phyloP scores from a whole-genome alignment of 2,329 filamentous ascomycete species.

The Alternaria ethzedia region DNA sequence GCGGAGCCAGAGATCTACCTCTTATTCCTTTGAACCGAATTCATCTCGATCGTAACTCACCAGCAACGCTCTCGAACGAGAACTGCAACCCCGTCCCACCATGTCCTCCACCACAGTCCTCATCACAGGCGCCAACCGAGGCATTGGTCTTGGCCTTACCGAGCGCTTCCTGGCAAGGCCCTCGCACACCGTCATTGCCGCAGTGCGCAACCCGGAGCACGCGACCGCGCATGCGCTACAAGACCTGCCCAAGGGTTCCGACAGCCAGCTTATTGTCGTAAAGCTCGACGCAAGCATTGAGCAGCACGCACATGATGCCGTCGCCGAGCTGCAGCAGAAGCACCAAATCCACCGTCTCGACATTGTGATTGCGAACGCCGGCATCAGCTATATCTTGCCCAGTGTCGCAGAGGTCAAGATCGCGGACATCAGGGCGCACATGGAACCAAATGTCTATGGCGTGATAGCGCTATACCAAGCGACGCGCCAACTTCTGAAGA shows the following conservation, averaged over 20 bases:
- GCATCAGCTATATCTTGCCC: conserved; percentile 2
- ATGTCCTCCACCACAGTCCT: not conserved
- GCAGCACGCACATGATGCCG: conserved; percentile 4
- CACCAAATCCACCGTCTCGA: conserved; percentile 16
- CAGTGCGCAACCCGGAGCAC: conserved; percentile 42
- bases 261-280: conserved; percentile 10
- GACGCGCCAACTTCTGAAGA: conserved; percentile 12
- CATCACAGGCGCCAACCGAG: not conserved
- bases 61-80: not conserved
- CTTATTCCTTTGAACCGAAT: not conserved
- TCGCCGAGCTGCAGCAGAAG: conserved; percentile 4
- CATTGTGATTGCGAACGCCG: conserved; percentile 15
- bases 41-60: not conserved
- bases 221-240: conserved; percentile 32
- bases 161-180: conserved; percentile 1
- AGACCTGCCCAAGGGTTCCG: conserved; percentile 18
- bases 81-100: not conserved
- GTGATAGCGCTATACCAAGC: conserved; percentile 19
- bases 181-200: conserved; percentile 50
- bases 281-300: conserved; percentile 18
- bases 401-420: conserved; percentile 1
- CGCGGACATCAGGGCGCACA: not conserved
- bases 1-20: not conserved
- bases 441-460: conserved; percentile 19
- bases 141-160: not conserved